These are phyloP conservation scores for Spizellomyces sp. DNA, from an alignment of 192 early-diverging fungal species.

Conservation along the genomic window DNA sequence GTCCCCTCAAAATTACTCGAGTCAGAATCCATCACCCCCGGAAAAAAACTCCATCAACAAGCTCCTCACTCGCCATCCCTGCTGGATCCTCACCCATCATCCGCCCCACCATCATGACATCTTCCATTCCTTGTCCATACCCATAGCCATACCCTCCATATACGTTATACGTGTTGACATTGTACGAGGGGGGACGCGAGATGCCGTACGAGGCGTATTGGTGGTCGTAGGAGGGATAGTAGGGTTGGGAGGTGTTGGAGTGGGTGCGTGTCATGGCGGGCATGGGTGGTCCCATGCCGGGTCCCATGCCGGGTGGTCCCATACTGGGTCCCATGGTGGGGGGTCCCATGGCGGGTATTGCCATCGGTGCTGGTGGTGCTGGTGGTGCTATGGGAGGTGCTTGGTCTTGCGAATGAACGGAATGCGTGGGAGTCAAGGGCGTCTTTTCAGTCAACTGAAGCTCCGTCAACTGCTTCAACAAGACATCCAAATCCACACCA, in stretches of 20 bases:
- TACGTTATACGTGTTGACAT: no score
- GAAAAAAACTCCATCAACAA: slow-evolving; percentile 21
- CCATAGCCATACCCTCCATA: no score
- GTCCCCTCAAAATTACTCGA: no score
- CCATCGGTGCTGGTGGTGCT: slow-evolving; percentile 3
- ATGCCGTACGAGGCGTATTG: no score
- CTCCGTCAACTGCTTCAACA: slow-evolving; percentile 2
- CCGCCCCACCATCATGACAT: slow-evolving; percentile 32
- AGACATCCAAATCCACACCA: neutral
- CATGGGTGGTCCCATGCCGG: no score
- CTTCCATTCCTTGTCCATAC: slow-evolving; percentile 8
- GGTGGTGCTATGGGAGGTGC: neutral
- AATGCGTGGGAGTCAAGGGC: neutral
- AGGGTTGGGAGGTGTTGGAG: no score
- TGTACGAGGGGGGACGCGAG: no score
- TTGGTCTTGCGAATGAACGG: neutral
- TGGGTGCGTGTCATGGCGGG: no score
- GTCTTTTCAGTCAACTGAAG: neutral
- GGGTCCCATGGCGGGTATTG: neutral
- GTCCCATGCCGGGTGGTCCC: no score
- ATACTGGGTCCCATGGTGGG: no score
- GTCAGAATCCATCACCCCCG: no score
- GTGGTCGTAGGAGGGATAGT: no score
- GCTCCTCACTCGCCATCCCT: slow-evolving; percentile 22
- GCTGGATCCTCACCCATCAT: slow-evolving; percentile 35